Percentiles rank a stretch among this genome's conserved stretches.
phyloP scores from a whole-genome alignment of 371 early-diverging fungal genomes.

The Mycotypha africana region DNA sequence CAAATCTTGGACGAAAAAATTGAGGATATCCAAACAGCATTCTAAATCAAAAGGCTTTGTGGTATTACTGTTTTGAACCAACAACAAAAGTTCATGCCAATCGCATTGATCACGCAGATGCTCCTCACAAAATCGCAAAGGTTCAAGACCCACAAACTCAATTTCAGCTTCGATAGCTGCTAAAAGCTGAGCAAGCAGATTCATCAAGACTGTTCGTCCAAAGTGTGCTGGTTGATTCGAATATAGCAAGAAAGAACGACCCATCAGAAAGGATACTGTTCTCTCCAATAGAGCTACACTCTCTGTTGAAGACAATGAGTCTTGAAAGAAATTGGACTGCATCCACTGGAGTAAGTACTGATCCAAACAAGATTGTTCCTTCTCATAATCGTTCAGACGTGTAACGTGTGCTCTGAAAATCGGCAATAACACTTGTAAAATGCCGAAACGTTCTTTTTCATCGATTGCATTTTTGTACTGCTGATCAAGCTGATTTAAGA shows the following conservation, averaged over 20 bases:
- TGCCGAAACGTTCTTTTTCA: slow-evolving; percentile 38
- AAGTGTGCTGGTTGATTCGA: slow-evolving; percentile 2
- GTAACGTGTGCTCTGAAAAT: slow-evolving; percentile 31
- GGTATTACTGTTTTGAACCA: neutral
- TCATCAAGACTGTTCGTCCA: slow-evolving; percentile 13
- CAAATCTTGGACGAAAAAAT: slow-evolving; percentile 22
- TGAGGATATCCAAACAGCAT: slow-evolving; percentile 30
- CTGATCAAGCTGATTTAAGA: slow-evolving; percentile 25
- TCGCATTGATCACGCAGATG: slow-evolving; percentile 5
- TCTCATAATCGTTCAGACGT: slow-evolving; percentile 8
- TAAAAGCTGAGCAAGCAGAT: slow-evolving; percentile 24
- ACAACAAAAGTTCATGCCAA: slow-evolving; percentile 5
- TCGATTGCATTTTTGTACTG: slow-evolving; percentile 27
- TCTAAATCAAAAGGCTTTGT: slow-evolving; percentile 21
- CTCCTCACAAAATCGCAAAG: slow-evolving; percentile 21
- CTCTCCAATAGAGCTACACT: slow-evolving; percentile 30
- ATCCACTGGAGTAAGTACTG: slow-evolving; percentile 26
- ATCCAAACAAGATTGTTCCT: slow-evolving; percentile 18
- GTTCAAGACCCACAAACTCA: slow-evolving; percentile 43
- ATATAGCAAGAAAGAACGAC: slow-evolving; percentile 13
- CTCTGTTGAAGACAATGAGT: slow-evolving; percentile 27
- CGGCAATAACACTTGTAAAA: slow-evolving; percentile 36
- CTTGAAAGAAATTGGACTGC: neutral
- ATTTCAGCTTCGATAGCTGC: slow-evolving; percentile 31
- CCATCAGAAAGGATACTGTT: slow-evolving; percentile 25